Percentiles rank a stretch among this genome's conserved stretches.
Evolutionary conservation across 2,329 filamentous ascomycete genomes (phyloP).

Genomic region (Fusarium duplospermum): DNA sequence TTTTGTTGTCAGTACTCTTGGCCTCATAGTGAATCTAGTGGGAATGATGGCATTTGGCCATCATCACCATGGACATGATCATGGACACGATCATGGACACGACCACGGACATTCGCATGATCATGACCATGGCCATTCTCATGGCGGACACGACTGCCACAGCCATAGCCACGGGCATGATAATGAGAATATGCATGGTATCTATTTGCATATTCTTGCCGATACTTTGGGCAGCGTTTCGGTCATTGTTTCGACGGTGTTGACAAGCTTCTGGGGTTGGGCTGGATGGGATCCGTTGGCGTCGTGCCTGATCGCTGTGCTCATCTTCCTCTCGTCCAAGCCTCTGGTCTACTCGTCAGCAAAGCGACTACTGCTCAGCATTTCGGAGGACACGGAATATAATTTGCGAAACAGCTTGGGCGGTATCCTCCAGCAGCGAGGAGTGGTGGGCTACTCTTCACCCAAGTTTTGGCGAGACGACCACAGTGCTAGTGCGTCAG

Average conservation of each 20-base stretch:
- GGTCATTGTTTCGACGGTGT: conserved; percentile 89
- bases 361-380: conserved; percentile 82
- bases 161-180: conserved; percentile 67
- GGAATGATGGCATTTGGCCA: conserved; percentile 88
- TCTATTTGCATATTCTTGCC: conserved; percentile 94
- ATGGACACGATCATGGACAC: conserved; percentile 52
- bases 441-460: conserved; percentile 86
- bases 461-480: conserved; percentile 96
- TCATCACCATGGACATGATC: conserved; percentile 63
- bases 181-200: conserved; percentile 98
- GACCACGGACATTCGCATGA: conserved; percentile 48
- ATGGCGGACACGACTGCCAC: conserved; percentile 54
- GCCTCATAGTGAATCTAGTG: conserved; percentile 89
- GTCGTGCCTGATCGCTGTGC: conserved; percentile 89
- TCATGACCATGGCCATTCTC: conserved; percentile 56
- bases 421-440: conserved; percentile 83
- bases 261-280: conserved; percentile 91
- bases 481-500: conserved; percentile 56
- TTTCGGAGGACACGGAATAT: conserved; percentile 89
- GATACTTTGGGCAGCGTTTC: conserved; percentile 95
- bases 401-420: conserved; percentile 86
- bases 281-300: conserved; percentile 94
- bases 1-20: conserved; percentile 87
- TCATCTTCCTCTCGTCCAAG: conserved; percentile 93
- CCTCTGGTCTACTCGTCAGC: conserved; percentile 89